Evolutionary conservation across 768 basidiomycete genomes (phyloP).

Genomic region (Terana coerulea): DNA sequence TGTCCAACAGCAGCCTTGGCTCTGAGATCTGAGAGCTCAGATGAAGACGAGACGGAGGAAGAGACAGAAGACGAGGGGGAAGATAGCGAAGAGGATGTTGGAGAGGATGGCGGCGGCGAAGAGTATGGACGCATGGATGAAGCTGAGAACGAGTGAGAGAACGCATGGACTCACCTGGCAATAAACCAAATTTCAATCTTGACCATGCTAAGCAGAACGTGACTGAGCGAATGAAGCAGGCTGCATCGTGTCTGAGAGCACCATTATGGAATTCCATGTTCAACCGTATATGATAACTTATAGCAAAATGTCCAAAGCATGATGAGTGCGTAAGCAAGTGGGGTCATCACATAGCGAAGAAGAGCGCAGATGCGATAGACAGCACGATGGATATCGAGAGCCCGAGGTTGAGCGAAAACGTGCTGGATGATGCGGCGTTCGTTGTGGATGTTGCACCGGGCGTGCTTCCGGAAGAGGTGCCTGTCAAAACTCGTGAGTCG

Average conservation of each 20-base stretch:
- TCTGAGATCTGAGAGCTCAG: too few relatives aligned
- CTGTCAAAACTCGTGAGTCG: not conserved
- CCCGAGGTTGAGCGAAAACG: conserved; percentile 1
- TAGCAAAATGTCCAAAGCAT: not conserved
- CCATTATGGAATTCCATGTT: too few relatives aligned
- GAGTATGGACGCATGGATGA: too few relatives aligned
- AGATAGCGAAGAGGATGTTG: too few relatives aligned
- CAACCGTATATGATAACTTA: too few relatives aligned
- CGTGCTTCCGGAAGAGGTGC: not conserved
- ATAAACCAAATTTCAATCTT: not conserved
- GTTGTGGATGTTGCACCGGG: not conserved
- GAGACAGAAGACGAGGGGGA: too few relatives aligned
- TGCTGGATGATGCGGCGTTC: not conserved
- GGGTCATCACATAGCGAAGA: not conserved
- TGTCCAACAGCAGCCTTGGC: too few relatives aligned
- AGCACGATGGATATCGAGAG: conserved; percentile 7
- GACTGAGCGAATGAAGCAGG: not conserved
- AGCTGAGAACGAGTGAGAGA: too few relatives aligned
- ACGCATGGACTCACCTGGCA: not conserved
- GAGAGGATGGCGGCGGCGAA: too few relatives aligned
- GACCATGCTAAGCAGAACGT: not conserved
- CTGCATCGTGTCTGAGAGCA: too few relatives aligned
- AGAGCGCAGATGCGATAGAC: conserved; percentile 4
- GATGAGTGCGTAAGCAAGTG: not conserved
- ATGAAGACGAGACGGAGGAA: too few relatives aligned